Evolutionary conservation across 2,329 filamentous ascomycete species (phyloP).

Genomic region (Teratosphaeria viscida): DNA sequence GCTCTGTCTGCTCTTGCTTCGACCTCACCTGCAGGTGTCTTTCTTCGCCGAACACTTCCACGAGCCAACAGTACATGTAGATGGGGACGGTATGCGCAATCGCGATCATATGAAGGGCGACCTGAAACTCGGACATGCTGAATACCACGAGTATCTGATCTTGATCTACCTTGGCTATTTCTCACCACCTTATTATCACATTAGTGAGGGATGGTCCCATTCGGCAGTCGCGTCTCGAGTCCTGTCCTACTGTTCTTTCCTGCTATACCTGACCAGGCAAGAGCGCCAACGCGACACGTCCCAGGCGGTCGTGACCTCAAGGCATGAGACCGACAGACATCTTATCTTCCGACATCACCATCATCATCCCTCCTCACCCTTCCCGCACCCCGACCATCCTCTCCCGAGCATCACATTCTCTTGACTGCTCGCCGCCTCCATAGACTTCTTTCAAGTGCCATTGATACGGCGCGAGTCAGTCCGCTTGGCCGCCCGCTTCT

Average conservation of each 20-base stretch:
- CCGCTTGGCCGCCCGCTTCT: not conserved
- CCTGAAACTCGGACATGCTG: too few species aligned
- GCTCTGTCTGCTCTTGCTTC: too few species aligned
- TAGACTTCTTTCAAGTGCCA: not conserved
- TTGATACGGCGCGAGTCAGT: not conserved
- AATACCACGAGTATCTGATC: too few species aligned
- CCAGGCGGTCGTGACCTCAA: not conserved
- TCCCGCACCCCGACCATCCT: not conserved
- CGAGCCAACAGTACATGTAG: not conserved
- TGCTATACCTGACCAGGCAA: not conserved
- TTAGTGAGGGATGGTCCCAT: not conserved
- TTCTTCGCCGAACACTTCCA: not conserved
- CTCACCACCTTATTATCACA: not conserved
- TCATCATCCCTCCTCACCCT: not conserved
- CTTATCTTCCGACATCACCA: slow-evolving; percentile 1
- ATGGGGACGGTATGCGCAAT: not conserved
- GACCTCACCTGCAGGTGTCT: not conserved
- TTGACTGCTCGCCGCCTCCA: not conserved
- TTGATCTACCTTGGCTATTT: too few species aligned
- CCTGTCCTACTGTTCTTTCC: not conserved
- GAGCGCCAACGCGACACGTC: not conserved
- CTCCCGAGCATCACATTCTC: not conserved
- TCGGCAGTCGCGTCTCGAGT: not conserved
- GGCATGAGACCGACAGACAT: not conserved
- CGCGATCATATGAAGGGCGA: not conserved